Evolutionary conservation across 441 rosid genomes (phyloP).

Genomic region (Raphanus hybrid): DNA sequence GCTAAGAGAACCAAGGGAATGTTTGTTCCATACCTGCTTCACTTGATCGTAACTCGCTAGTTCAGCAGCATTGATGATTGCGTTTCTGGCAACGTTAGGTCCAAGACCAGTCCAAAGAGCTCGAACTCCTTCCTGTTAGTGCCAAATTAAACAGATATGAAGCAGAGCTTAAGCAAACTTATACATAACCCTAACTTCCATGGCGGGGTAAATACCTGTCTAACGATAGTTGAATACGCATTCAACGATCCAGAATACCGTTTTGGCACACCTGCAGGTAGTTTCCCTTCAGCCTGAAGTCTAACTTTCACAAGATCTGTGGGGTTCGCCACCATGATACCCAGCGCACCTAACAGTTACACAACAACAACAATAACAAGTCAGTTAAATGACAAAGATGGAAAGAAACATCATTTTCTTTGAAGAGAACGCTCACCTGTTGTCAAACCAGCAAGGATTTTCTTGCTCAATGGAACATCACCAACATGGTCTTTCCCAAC

Average conservation of each 20-base stretch:
- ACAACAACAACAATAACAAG: conserved; percentile 8
- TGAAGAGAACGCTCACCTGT: conserved; percentile 65
- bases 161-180: conserved; percentile 10
- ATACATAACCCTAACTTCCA: conserved; percentile 29
- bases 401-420: background rate
- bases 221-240: conserved; percentile 90
- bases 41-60: conserved; percentile 99
- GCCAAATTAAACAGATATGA: conserved; percentile 33
- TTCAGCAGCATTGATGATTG: conserved; percentile 98
- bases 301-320: conserved; percentile 99
- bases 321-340: conserved; percentile 86
- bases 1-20: background rate
- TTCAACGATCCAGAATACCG: conserved; percentile 92
- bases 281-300: conserved; percentile 97
- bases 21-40: conserved; percentile 58
- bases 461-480: conserved; percentile 92
- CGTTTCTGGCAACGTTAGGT: conserved; percentile 92
- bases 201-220: conserved; percentile 63
- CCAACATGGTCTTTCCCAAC: conserved; percentile 90
- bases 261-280: conserved; percentile 89
- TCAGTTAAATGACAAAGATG: conserved; percentile 8
- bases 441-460: conserved; percentile 94
- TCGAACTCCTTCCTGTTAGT: conserved; percentile 77
- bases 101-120: conserved; percentile 99
- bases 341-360: conserved; percentile 79